Evolutionary conservation across 805 yeast genomes (phyloP).

Genomic region (Starmerella apis): DNA sequence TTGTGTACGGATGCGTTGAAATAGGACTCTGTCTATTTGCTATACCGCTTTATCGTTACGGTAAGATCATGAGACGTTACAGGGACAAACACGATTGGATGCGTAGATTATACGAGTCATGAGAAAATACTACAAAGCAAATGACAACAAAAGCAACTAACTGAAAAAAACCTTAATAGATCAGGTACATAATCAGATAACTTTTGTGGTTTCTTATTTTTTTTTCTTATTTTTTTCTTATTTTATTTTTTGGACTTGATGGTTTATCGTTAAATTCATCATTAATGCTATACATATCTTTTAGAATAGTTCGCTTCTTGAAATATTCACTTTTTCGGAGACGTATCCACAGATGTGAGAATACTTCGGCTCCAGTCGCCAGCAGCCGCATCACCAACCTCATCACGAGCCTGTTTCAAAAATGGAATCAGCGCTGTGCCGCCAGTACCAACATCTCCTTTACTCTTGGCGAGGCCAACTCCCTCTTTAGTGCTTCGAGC

Average conservation of each 20-base stretch:
- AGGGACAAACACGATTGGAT: constrained; percentile 41
- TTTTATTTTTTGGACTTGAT: not conserved
- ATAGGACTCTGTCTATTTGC: constrained; percentile 40
- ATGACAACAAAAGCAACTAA: no score
- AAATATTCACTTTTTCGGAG: no score
- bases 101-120: constrained; percentile 31
- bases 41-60: constrained; percentile 45
- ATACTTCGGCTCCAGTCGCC: constrained; percentile 78
- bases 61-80: constrained; percentile 43
- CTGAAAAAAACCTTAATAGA: no score
- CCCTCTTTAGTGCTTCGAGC: constrained; percentile 50
- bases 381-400: constrained; percentile 88
- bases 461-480: constrained; percentile 46
- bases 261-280: not conserved
- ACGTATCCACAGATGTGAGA: constrained; percentile 21
- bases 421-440: constrained; percentile 88
- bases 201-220: no score
- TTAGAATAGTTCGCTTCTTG: no score
- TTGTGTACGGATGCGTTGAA: constrained; percentile 46
- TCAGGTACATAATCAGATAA: no score
- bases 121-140: not conserved
- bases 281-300: not conserved
- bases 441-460: constrained; percentile 61
- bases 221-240: no score
- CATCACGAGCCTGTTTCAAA: constrained; percentile 90